Evolutionary conservation across 306 rosid genomes (phyloP).

Genomic region (Sicyos baderoa): DNA sequence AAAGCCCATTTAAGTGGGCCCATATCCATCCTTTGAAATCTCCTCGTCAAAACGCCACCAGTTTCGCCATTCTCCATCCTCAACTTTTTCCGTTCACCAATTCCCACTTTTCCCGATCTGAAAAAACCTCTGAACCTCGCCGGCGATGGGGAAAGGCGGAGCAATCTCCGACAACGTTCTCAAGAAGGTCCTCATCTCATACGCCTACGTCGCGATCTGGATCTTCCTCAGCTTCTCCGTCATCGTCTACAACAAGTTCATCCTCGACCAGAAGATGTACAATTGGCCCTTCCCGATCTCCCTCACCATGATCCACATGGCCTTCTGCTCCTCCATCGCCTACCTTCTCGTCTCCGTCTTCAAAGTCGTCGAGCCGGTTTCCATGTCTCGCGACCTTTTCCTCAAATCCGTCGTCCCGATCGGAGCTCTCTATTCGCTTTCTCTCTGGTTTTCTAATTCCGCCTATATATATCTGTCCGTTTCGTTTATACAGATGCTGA

Average conservation of each 20-base stretch:
- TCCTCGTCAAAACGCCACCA: neutral
- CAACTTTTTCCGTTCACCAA: neutral
- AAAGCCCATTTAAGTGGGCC: too few relatives aligned
- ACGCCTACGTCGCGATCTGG: constrained; percentile 77
- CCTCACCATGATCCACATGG: constrained; percentile 98
- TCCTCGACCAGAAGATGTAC: constrained; percentile 83
- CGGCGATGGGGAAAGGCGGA: constrained; percentile 42
- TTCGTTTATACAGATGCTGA: constrained; percentile 90
- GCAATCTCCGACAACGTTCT: constrained; percentile 66
- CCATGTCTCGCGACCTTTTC: constrained; percentile 81
- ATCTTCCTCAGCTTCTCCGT: constrained; percentile 94
- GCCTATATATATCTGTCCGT: constrained; percentile 84
- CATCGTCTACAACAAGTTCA: constrained; percentile 92
- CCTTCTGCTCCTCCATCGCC: constrained; percentile 78
- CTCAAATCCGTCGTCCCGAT: constrained; percentile 78
- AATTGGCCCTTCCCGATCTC: constrained; percentile 95
- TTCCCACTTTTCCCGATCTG: constrained; percentile 23
- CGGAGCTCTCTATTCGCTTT: constrained; percentile 87
- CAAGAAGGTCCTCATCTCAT: constrained; percentile 72
- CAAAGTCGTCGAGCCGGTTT: constrained; percentile 77
- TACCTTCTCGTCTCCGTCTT: constrained; percentile 69
- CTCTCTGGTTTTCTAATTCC: constrained; percentile 89
- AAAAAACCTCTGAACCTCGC: constrained; percentile 21
- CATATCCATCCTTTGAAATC: neutral
- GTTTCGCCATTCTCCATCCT: constrained; percentile 17